A percentile compares a stretch with the other conserved stretches of the same genome.
Conservation (phyloP, 768 basidiomycete genomes). For the Pilatotrama ljubarskyi region DNA sequence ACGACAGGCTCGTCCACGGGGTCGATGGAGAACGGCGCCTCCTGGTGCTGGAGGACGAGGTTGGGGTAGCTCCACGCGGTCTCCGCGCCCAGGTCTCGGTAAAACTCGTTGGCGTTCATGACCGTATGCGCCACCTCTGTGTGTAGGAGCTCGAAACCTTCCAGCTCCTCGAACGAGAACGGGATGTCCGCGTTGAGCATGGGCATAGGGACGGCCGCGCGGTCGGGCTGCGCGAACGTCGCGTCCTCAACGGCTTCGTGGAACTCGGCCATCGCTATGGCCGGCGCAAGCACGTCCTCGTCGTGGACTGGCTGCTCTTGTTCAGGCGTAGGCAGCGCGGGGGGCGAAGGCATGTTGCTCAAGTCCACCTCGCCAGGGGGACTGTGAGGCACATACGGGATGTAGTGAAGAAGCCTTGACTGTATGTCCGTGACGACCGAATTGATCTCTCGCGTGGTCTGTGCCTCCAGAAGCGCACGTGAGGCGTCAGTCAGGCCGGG, state of each 20-base stretch:
- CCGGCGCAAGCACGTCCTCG: neutral
- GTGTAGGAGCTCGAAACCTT: neutral
- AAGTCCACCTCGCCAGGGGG: constrained; percentile 10
- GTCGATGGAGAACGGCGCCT: too few relatives aligned
- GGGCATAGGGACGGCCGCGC: neutral
- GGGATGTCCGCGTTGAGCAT: neutral
- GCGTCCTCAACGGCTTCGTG: constrained; percentile 2
- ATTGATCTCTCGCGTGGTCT: too few relatives aligned
- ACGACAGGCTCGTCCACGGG: too few relatives aligned
- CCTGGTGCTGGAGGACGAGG: too few relatives aligned
- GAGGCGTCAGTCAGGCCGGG: too few relatives aligned
- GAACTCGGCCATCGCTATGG: constrained; percentile 3
- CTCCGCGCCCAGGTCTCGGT: neutral
- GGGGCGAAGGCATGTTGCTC: neutral
- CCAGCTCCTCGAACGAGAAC: neutral
- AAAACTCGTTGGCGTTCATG: neutral
- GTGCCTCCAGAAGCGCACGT: too few relatives aligned
- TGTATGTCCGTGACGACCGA: too few relatives aligned
- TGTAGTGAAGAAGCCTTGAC: neutral
- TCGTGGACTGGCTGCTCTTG: neutral
- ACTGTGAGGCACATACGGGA: too few relatives aligned
- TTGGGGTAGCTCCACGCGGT: neutral
- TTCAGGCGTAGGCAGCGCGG: neutral
- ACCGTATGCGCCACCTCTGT: neutral
- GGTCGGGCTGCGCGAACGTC: neutral